Evolutionary conservation across 345 rosid genomes (phyloP), one percentile per base, ranked within the genome.

Genomic region (Populus ilicifolia): DNA sequence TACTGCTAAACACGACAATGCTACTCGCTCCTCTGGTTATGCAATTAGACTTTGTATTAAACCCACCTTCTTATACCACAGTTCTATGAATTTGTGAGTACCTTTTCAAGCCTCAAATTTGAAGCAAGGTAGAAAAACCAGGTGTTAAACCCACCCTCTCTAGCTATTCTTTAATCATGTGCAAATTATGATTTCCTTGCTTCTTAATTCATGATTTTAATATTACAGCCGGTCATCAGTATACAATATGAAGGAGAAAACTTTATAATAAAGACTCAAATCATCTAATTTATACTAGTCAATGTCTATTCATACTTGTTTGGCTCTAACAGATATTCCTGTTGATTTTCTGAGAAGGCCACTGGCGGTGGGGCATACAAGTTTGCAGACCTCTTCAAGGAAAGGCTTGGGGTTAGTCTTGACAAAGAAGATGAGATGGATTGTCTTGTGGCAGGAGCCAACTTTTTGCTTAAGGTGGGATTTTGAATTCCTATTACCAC

Each of bases 361-460:
- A 96, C 99, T 77, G 99, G 99, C 20, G 99, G 99, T 11, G 98
- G 99, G 79, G 99, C 99, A 36, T 92, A 79, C 88, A 96, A 94
- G 87, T 96, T 85, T 77, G 85, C 98, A 2, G 97, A 96, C 81
- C 88, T 96, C 71, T 96, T 96, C 83, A 96, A 91, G 82, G 99
- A 96, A 85, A 89, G 92, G 83, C 97, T 96, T 43, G 99, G 98
- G 18, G 88, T 92, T 81, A 89, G 97, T 84, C 91, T 96, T 80
- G 99, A 96, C 77, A 96, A 96, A 83, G 99, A 96, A 86, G 99
- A 92, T 87, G 99, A 96, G 83, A 96, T 96, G 99, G 85, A 93
- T 80, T 96, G 99, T 79, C 97, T 96, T 77, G 99, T 96, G 68
- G 93, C 99, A 38, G 99, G 99, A 74, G 98, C 99, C 59, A 94